Evolutionary conservation across 2,329 filamentous ascomycete genomes (phyloP).

Genomic region (Alternaria tenuissima): DNA sequence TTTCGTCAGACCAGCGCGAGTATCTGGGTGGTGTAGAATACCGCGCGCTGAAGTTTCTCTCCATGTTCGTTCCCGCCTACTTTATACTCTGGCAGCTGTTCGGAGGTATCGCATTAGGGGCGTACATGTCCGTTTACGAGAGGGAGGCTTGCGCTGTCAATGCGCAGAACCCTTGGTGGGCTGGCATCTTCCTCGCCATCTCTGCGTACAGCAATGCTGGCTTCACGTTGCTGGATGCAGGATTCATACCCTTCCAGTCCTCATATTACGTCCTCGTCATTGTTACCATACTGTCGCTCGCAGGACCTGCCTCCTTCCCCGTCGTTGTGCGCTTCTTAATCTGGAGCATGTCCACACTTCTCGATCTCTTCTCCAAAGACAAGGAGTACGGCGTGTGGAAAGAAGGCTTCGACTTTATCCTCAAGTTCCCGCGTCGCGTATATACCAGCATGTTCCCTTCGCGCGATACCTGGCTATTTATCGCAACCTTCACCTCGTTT

Average conservation of each 20-base stretch:
- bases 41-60: constrained; percentile 32
- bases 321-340: constrained; percentile 30
- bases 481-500: constrained; percentile 28
- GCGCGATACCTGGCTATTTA: constrained; percentile 31
- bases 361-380: constrained; percentile 25
- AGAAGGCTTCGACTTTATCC: constrained; percentile 32
- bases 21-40: constrained; percentile 34
- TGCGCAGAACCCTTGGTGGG: constrained; percentile 31
- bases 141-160: constrained; percentile 30
- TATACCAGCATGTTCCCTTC: constrained; percentile 34
- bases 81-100: constrained; percentile 32
- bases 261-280: constrained; percentile 30
- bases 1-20: constrained; percentile 32
- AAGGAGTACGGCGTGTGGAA: constrained; percentile 35
- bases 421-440: constrained; percentile 26
- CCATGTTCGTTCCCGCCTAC: constrained; percentile 26
- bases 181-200: constrained; percentile 22
- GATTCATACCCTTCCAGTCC: constrained; percentile 30
- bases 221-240: constrained; percentile 30
- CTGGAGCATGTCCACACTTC: constrained; percentile 28
- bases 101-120: constrained; percentile 30
- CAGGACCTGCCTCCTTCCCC: constrained; percentile 29
- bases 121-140: constrained; percentile 30
- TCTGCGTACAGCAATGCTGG: constrained; percentile 32
- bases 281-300: constrained; percentile 30